Conservation (phyloP, 2,329 filamentous ascomycete species). For the Domatiomyces globalis region DNA sequence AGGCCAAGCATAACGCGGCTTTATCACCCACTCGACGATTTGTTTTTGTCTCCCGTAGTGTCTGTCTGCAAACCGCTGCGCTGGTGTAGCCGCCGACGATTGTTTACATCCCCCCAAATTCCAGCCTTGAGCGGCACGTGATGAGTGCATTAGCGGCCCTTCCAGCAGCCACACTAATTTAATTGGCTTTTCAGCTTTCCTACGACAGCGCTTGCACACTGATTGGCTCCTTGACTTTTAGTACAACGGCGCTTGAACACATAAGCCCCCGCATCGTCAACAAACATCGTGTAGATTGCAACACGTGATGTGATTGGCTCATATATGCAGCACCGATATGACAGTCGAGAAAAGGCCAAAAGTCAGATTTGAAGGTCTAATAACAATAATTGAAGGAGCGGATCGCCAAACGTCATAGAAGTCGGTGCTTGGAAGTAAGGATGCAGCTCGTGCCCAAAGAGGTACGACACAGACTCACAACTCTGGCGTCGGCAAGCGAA, state of each 20-base stretch:
- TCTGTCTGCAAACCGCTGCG: no score
- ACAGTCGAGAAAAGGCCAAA: neutral
- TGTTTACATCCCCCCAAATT: no score
- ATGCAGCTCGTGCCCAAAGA: constrained; percentile 37
- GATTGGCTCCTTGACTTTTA: no score
- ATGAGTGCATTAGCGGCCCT: neutral
- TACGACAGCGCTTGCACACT: no score
- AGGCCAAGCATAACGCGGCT: neutral
- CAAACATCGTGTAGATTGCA: no score
- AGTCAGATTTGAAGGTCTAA: neutral
- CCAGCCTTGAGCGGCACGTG: neutral
- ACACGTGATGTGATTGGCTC: neutral
- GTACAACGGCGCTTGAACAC: no score
- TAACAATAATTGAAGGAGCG: neutral
- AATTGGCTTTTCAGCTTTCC: no score
- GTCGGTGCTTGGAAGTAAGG: neutral
- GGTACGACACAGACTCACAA: constrained; percentile 19
- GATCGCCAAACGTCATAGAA: neutral
- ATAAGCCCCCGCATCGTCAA: no score
- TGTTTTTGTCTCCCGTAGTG: neutral
- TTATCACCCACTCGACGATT: no score
- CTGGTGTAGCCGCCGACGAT: no score
- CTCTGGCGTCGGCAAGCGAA: neutral
- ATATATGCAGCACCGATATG: neutral
- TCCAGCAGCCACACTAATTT: no score